Evolutionary conservation across 441 rosid genomes (phyloP).

Genomic region (Gossypium davidsonii): DNA sequence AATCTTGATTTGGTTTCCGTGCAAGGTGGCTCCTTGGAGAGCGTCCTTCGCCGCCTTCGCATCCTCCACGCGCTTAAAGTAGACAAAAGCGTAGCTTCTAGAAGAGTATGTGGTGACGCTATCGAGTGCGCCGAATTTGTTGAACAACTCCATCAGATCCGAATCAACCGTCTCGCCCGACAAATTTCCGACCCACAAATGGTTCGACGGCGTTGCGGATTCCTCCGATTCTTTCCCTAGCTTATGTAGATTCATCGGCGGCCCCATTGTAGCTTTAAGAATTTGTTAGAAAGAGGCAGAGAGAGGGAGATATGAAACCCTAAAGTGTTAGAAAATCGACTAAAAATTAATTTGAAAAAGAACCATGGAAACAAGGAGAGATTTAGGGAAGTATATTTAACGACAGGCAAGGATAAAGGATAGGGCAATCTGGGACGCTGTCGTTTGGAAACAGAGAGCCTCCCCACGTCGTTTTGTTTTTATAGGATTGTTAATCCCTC

Average conservation of each 20-base stretch:
- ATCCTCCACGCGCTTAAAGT: conserved; percentile 56
- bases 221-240: conserved; percentile 25
- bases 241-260: conserved; percentile 29
- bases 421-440: not conserved
- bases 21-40: conserved; percentile 44
- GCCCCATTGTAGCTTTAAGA: conserved; percentile 22
- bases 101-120: conserved; percentile 49
- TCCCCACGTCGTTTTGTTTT: no score
- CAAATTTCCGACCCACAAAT: conserved; percentile 77
- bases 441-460: not conserved
- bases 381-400: not conserved
- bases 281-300: not conserved
- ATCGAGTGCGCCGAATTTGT: conserved; percentile 47
- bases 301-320: not conserved
- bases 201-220: conserved; percentile 44
- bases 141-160: conserved; percentile 48
- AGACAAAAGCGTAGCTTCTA: conserved; percentile 54
- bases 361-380: not conserved
- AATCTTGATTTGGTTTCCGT: conserved; percentile 48
- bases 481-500: no score
- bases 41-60: conserved; percentile 56
- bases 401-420: not conserved
- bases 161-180: conserved; percentile 37
- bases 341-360: not conserved
- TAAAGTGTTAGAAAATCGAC: not conserved